These are phyloP conservation scores for Hanseniaspora lindneri DNA, from an alignment of 805 yeast genomes.

Conservation along the genomic window DNA sequence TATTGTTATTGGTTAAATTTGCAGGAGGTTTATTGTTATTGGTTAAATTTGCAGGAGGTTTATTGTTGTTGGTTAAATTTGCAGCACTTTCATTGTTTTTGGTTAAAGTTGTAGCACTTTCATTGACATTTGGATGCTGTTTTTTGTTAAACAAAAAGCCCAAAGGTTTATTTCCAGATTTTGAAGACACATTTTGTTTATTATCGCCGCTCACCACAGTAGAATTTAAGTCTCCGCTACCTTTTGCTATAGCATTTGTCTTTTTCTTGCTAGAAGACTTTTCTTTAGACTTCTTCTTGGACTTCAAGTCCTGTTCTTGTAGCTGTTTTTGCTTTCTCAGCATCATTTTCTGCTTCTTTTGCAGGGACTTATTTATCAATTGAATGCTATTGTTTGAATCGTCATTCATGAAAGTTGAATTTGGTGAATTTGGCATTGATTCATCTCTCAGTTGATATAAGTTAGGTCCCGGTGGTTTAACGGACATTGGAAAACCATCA, in stretches of 20 bases:
- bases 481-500: not conserved
- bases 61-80: too few species aligned
- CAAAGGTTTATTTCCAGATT: too few species aligned
- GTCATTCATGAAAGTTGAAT: constrained; percentile 1
- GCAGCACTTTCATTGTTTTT: too few species aligned
- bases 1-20: too few species aligned
- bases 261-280: not conserved
- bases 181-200: too few species aligned
- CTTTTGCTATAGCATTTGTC: not conserved
- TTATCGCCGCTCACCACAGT: too few species aligned
- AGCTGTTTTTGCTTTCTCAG: constrained; percentile 2
- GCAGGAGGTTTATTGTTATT: too few species aligned
- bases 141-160: too few species aligned
- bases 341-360: constrained; percentile 10
- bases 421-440: not conserved
- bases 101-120: too few species aligned
- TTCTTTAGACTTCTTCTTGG: not conserved
- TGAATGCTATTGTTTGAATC: constrained; percentile 9
- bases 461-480: not conserved
- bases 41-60: too few species aligned
- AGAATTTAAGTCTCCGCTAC: too few species aligned
- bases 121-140: too few species aligned
- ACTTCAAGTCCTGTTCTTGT: not conserved
- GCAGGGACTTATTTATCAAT: constrained; percentile 7
- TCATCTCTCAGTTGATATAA: constrained; percentile 17